Base-by-base conservation (phyloP, 1,284 basidiomycete species). In the Tausonia pullulans region DNA sequence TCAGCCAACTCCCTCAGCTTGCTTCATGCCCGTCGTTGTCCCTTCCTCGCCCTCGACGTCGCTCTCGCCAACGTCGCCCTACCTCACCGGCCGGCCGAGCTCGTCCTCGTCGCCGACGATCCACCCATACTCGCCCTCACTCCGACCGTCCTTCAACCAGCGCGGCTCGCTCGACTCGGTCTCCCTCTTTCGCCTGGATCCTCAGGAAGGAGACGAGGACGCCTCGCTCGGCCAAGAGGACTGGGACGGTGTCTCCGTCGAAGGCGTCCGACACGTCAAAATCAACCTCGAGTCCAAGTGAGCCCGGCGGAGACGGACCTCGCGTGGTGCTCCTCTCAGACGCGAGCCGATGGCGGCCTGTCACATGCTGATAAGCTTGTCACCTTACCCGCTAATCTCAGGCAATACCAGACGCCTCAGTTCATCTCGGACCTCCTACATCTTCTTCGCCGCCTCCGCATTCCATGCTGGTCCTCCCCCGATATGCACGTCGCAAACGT, bases 221-320 rank as follows among this genome's bases (percentile, higher is more conserved):
- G 51, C 45, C 61, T 57, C 57, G 10, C 63, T 16, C 43, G 67
- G 16, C n/a, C 60, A 4, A n/a, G 67, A 62, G 43, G 58, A 55
- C 49, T 72, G 3, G 69, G 80, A 82, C 67, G 76, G 78, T 41
- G 79, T 82, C 14, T 78, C 75, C 6, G 81, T 84, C 64, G 82
- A 86, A 61, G 87, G 85, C 9, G 72, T 93, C 56, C 78, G 79
- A 51, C 85, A 91, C 76, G 80, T 82, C 39, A 77, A 79, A 27
- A 70, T 81, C 8, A 81, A 76, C 70, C 76, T 93, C 60, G 83
- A 89, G 71, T 82, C 88, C 51, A 84, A 83, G 87, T 90, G 76
- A 84, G 87, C 76, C 59, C 3, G 54, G 40, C 27, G 27, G 27
- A 40, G 45, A 44, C 54, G 3, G 27, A n/a, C 11, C n/a, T 16